Conservation (phyloP, 2,329 filamentous ascomycete species). For the Pyricularia pennisetigena region DNA sequence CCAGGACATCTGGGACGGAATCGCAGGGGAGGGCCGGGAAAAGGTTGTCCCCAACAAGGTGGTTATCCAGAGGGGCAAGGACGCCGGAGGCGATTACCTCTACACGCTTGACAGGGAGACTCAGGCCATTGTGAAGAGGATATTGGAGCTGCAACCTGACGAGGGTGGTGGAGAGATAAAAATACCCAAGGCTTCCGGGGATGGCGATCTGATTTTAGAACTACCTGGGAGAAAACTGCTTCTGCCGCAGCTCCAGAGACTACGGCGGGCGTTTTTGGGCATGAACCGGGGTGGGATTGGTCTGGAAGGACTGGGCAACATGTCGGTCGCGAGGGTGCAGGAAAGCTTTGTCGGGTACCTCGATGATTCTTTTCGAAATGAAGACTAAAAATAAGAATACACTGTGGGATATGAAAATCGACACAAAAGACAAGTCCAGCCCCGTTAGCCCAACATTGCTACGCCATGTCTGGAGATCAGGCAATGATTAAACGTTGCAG, state of each 20-base stretch:
- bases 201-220: slow-evolving; percentile 40
- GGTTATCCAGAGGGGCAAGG: slow-evolving; percentile 53
- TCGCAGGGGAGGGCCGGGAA: slow-evolving; percentile 52
- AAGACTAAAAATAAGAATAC: slow-evolving; percentile 25
- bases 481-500: too few relatives aligned
- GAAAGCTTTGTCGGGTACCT: slow-evolving; percentile 58
- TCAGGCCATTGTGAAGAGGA: slow-evolving; percentile 62
- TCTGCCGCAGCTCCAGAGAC: slow-evolving; percentile 65
- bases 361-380: slow-evolving; percentile 54
- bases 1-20: slow-evolving; percentile 63
- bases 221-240: slow-evolving; percentile 58
- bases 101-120: slow-evolving; percentile 73
- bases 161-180: slow-evolving; percentile 41
- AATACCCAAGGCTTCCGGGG: slow-evolving; percentile 26
- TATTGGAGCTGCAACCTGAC: slow-evolving; percentile 60
- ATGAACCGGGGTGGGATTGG: slow-evolving; percentile 64
- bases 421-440: neutral
- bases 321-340: slow-evolving; percentile 43
- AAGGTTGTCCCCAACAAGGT: slow-evolving; percentile 64
- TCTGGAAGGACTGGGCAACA: slow-evolving; percentile 42
- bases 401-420: neutral
- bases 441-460: neutral
- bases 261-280: slow-evolving; percentile 67
- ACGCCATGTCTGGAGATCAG: neutral
- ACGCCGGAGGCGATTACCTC: slow-evolving; percentile 63